Conservation (phyloP, 2,329 filamentous ascomycete genomes). For the Ophiostoma sp. region DNA sequence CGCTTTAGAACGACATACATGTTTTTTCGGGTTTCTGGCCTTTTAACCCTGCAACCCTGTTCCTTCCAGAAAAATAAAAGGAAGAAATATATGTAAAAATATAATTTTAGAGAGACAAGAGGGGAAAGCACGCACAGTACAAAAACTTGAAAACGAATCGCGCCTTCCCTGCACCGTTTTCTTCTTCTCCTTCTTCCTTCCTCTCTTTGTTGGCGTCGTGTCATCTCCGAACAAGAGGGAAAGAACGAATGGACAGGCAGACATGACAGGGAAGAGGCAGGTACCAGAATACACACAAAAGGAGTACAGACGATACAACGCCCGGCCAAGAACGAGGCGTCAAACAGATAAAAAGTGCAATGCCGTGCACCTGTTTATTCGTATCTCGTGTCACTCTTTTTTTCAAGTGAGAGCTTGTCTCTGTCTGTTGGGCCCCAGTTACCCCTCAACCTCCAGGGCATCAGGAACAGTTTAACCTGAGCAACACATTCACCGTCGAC, state of each 20-base stretch:
- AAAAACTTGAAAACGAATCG: neutral
- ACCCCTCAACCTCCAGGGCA: neutral
- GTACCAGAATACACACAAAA: neutral
- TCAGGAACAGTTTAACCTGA: neutral
- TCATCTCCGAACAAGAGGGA: slow-evolving; percentile 27
- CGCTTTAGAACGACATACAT: neutral
- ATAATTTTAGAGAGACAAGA: neutral
- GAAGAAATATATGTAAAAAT: neutral
- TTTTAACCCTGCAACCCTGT: neutral
- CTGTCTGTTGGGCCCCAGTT: neutral
- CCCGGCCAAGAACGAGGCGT: neutral
- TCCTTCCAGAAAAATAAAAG: slow-evolving; percentile 13
- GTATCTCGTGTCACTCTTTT: neutral
- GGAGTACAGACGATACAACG: neutral
- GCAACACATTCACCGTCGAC: neutral
- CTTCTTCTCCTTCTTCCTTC: neutral
- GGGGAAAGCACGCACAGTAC: neutral
- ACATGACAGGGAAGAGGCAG: slow-evolving; percentile 18
- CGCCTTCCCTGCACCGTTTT: slow-evolving; percentile 17
- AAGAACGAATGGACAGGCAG: neutral
- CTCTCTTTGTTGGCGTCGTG: slow-evolving; percentile 22
- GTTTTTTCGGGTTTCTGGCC: neutral
- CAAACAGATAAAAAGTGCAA: neutral
- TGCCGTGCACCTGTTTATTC: neutral
- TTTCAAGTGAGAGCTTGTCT: neutral